Evolutionary conservation across 1,139 yeast genomes (phyloP).

Genomic region (Torulaspora globosa): DNA sequence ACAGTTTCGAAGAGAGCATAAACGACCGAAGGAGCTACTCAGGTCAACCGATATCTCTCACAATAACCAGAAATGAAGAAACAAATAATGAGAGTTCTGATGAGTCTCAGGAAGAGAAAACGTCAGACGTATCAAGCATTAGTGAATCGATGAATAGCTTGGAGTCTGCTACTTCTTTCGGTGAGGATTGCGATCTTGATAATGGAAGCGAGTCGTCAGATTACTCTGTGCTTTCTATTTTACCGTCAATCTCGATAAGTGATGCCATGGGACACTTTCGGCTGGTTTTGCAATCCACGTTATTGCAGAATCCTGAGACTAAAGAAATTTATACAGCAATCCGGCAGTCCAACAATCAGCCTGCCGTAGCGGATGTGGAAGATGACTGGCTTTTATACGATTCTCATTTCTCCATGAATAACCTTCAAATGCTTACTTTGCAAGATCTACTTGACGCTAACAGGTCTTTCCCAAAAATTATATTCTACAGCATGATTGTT

Average conservation of each 20-base stretch:
- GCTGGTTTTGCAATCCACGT: constrained; percentile 34
- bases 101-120: constrained; percentile 10
- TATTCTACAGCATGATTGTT: constrained; percentile 38
- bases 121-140: constrained; percentile 20
- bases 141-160: constrained; percentile 17
- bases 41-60: constrained; percentile 24
- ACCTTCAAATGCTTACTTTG: constrained; percentile 37
- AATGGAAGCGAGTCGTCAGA: constrained; percentile 14
- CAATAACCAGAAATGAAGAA: constrained; percentile 20
- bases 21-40: constrained; percentile 21
- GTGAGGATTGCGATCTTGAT: constrained; percentile 15
- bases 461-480: constrained; percentile 33
- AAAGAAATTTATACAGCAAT: constrained; percentile 34
- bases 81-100: constrained; percentile 1
- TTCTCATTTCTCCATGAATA: constrained; percentile 37
- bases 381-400: constrained; percentile 43
- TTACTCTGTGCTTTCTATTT: constrained; percentile 28
- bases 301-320: constrained; percentile 27
- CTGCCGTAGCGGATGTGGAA: constrained; percentile 31
- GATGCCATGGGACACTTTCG: constrained; percentile 33
- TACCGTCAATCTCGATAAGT: constrained; percentile 34
- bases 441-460: constrained; percentile 36
- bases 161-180: constrained; percentile 17
- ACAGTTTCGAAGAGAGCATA: constrained; percentile 15
- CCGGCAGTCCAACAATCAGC: constrained; percentile 35